Percentiles rank a stretch among this genome's conserved stretches.
Evolutionary conservation across 345 rosid species (phyloP).

Genomic region (Physaria fendleri): DNA sequence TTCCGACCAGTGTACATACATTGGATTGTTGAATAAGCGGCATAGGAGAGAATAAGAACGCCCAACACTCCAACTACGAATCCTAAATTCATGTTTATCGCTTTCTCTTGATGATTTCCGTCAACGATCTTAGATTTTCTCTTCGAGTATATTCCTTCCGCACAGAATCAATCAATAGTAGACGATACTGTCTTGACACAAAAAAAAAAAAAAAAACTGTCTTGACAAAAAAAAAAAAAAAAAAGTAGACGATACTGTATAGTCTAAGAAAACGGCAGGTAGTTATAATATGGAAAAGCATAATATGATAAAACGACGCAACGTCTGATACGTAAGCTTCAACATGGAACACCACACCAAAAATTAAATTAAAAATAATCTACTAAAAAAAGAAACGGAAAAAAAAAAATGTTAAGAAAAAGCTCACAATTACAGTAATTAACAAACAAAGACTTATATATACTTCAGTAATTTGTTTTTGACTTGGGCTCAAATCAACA

Average conservation of each 20-base stretch:
- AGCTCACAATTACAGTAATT: neutral
- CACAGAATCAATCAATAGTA: neutral
- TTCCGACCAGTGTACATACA: slow-evolving; percentile 33
- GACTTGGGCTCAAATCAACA: slow-evolving; percentile 9
- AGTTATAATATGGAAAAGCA: neutral
- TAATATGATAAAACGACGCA: neutral
- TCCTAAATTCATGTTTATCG: slow-evolving; percentile 44
- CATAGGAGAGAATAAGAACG: slow-evolving; percentile 65
- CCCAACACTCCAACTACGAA: slow-evolving; percentile 61
- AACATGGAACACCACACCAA: neutral
- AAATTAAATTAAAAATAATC: neutral
- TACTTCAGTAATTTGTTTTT: neutral
- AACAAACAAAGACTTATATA: neutral
- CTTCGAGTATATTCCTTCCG: slow-evolving; percentile 20
- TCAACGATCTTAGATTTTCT: slow-evolving; percentile 20
- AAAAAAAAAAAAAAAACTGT: no score
- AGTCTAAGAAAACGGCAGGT: slow-evolving; percentile 5
- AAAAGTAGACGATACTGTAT: slow-evolving; percentile 4
- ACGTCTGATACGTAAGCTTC: neutral
- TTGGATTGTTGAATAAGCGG: slow-evolving; percentile 86
- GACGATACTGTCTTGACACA: no score
- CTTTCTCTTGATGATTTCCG: neutral
- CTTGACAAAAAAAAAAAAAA: no score
- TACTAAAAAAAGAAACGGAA: neutral
- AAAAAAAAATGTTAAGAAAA: neutral